Percentiles rank a stretch among this genome's conserved stretches.
Conservation (phyloP, 768 basidiomycete species). For the Boletus reticuloceps region DNA sequence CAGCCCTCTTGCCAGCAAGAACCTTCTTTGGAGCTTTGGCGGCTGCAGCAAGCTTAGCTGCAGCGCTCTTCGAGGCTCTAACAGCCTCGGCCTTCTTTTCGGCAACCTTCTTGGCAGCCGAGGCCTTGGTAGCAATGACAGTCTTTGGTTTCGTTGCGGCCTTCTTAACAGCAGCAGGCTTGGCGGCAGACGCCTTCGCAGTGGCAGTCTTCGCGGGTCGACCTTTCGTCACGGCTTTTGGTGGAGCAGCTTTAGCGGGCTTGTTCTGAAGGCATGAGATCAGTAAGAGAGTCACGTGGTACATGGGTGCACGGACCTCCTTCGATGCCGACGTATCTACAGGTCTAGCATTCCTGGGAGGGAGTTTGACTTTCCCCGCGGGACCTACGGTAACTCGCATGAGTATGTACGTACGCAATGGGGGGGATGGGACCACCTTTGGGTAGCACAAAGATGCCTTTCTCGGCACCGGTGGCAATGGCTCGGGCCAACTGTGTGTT, state of each 20-base stretch:
- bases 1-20: conserved; percentile 31
- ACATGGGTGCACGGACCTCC: conserved; percentile 43
- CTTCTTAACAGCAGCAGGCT: conserved; percentile 24
- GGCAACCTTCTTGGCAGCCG: conserved; percentile 42
- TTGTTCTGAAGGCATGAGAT: conserved; percentile 25
- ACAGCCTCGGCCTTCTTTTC: conserved; percentile 34
- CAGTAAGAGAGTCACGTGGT: conserved; percentile 22
- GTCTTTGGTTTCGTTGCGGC: conserved; percentile 37
- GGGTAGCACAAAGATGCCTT: conserved; percentile 80
- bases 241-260: conserved; percentile 29
- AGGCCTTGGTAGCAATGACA: conserved; percentile 30
- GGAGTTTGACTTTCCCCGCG: conserved; percentile 63
- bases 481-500: conserved; percentile 76
- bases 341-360: conserved; percentile 53
- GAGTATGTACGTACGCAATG: conserved; percentile 1
- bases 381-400: conserved; percentile 29
- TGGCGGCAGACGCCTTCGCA: conserved; percentile 24
- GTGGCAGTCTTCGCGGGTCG: conserved; percentile 29
- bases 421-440: conserved; percentile 56
- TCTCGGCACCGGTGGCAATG: conserved; percentile 78
- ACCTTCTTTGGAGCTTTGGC: conserved; percentile 32
- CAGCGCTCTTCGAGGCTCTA: conserved; percentile 28
- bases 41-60: conserved; percentile 8
- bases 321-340: conserved; percentile 53
- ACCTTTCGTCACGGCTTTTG: conserved; percentile 24